These are phyloP conservation scores for Tolypocladium paradoxum DNA, from an alignment of 2,329 filamentous ascomycete species.

Conservation along the genomic window DNA sequence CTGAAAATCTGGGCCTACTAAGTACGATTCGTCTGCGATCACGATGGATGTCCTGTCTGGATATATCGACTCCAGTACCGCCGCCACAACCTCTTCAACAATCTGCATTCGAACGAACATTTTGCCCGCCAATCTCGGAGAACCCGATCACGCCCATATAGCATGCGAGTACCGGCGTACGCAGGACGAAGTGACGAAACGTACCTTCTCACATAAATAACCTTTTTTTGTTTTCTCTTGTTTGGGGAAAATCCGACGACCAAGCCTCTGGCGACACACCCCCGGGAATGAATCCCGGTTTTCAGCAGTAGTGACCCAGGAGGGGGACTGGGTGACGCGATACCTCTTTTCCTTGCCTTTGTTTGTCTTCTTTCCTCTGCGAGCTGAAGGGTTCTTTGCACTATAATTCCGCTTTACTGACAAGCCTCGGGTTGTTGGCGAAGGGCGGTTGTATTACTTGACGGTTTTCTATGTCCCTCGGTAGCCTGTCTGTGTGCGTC, in stretches of 20 bases:
- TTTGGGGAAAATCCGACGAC: conserved; percentile 8
- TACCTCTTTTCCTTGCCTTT: conserved; percentile 19
- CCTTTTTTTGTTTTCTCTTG: conserved; percentile 8
- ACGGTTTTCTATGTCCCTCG: conserved; percentile 20
- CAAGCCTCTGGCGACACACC: conserved; percentile 11
- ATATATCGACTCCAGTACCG: conserved; percentile 18
- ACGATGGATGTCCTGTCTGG: conserved; percentile 16
- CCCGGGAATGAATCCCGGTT: conserved; percentile 11
- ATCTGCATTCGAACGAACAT: conserved; percentile 20
- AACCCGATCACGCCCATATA: conserved; percentile 17
- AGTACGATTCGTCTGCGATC: conserved; percentile 13
- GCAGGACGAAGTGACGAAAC: conserved; percentile 30
- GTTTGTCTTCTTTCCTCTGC: conserved; percentile 11
- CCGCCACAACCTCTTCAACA: conserved; percentile 12
- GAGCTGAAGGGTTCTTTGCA: conserved; percentile 22
- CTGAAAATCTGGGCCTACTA: conserved; percentile 85
- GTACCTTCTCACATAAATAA: conserved; percentile 19
- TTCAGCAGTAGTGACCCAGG: conserved; percentile 13
- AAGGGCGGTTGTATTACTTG: conserved; percentile 26
- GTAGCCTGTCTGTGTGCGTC: conserved; percentile 14
- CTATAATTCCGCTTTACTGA: conserved; percentile 20
- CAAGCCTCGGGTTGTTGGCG: conserved; percentile 18
- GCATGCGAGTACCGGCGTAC: conserved; percentile 24
- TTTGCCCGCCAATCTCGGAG: conserved; percentile 18
- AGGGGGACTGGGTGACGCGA: conserved; percentile 20